Evolutionary conservation across 352 stramenopile species (phyloP), one percentile per base, ranked within the genome.

Genomic region (Phytophthora boehmeriae): DNA sequence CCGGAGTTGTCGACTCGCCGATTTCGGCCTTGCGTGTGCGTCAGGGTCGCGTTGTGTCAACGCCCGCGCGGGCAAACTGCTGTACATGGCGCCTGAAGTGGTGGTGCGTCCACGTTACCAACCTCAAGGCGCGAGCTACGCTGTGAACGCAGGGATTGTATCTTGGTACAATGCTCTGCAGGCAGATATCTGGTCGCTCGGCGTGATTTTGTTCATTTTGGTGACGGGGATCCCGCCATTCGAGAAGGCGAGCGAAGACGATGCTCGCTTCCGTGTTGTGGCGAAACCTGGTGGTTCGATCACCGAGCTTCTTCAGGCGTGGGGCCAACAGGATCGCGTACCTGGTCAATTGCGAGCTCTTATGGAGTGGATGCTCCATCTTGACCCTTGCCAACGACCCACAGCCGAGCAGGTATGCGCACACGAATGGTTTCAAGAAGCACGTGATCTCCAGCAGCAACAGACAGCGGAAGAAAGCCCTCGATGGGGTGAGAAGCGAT

Each of bases 51-150:
- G 52, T 51, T 86, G 76, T 59, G 39, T 32, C 16, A 78, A 78
- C 0, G 30, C 63, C 1, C 65, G 78, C 10, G 80, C 87, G 10
- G 80, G 80, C 10, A 88, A 88, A 49, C 35, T 66, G 14, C 84
- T 88, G 58, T 90, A 88, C 53, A 88, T 90, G 80, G 80, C 80
- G 0, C 80, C 80, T 0, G 80, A 90, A 45, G 80, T 90, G 32
- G 71, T 79, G 44, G 50, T 59, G 32, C 56, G 63, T 3, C 44
- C 49, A 23, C 17, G 17, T 8, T 63, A 54, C 35, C 39, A 48
- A 30, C 32, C 34, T 10, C 46, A 59, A 23, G 22, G 34, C 28
- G 36, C 6, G n/a, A n/a, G 22, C 16, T 41, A 14, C 16, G 30
- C 1, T 10, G 35, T 8, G 34, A 65, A 34, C n/a, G 44, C 43